Conservation (phyloP, 495 filamentous ascomycete genomes). For the Neurospora sp. region DNA sequence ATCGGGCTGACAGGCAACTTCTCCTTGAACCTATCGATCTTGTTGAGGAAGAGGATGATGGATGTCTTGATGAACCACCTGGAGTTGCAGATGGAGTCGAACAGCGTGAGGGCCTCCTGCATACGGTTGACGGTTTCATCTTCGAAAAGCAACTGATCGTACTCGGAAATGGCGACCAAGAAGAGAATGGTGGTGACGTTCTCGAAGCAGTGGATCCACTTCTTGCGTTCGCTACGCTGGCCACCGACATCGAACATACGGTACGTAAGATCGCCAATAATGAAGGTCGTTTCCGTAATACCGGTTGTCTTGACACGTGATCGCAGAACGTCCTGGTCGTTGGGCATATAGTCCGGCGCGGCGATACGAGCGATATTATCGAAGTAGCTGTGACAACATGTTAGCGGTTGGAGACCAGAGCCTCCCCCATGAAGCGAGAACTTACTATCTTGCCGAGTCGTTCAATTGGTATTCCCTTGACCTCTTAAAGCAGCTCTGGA, state of each 20-base stretch:
- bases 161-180: conserved; percentile 97
- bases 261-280: conserved; percentile 94
- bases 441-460: conserved; percentile 96
- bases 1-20: conserved; percentile 98
- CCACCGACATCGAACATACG: conserved; percentile 99
- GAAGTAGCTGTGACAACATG: conserved; percentile 64
- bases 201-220: conserved; percentile 99
- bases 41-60: conserved; percentile 99
- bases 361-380: conserved; percentile 90
- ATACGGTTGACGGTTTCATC: conserved; percentile 95
- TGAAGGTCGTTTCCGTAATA: conserved; percentile 98
- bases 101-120: conserved; percentile 96
- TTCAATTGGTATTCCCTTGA: conserved; percentile 96
- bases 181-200: conserved; percentile 98
- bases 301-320: conserved; percentile 98
- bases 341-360: conserved; percentile 87
- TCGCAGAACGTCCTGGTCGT: conserved; percentile 93
- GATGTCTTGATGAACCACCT: conserved; percentile 99
- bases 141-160: conserved; percentile 96
- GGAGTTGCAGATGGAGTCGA: conserved; percentile 99
- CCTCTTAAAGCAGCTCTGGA: conserved; percentile 90
- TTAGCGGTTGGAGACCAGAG: conserved; percentile 22
- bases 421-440: conserved; percentile 8
- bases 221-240: conserved; percentile 97
- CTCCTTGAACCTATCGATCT: conserved; percentile 99